Conservation (phyloP, 208 protist species). For the Naegleria lovaniensis region DNA sequence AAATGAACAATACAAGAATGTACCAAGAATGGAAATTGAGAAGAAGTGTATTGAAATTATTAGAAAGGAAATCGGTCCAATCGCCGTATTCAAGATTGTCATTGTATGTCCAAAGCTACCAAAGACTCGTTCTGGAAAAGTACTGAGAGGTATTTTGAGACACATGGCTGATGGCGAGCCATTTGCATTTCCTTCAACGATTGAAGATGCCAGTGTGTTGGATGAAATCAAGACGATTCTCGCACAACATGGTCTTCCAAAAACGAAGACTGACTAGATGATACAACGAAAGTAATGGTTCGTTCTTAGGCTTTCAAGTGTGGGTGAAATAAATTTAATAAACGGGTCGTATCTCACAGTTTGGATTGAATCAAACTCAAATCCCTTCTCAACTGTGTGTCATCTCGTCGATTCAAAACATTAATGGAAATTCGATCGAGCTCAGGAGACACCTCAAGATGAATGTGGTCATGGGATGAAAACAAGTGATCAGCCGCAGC, state of each 20-base stretch:
- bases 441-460: not conserved
- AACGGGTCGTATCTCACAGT: not conserved
- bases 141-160: conserved; percentile 91
- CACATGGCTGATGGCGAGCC: conserved; percentile 74
- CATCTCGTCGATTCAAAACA: conserved; percentile 20
- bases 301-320: too few relatives aligned
- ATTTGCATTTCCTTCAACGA: not conserved
- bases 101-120: conserved; percentile 71
- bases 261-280: too few relatives aligned
- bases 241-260: not conserved
- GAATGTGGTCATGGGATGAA: not conserved
- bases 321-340: too few relatives aligned
- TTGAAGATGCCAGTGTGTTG: conserved; percentile 7
- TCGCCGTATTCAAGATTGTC: conserved; percentile 84
- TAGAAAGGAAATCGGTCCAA: conserved; percentile 70
- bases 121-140: conserved; percentile 96
- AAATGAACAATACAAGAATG: not conserved
- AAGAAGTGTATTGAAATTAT: not conserved
- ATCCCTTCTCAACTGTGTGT: not conserved
- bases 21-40: not conserved
- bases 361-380: not conserved
- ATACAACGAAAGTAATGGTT: too few relatives aligned
- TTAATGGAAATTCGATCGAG: not conserved
- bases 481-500: conserved; percentile 1
- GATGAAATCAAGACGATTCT: not conserved